These are phyloP conservation scores for Verbascum thapsus DNA, from an alignment of 257 asterid species.

Conservation along the genomic window DNA sequence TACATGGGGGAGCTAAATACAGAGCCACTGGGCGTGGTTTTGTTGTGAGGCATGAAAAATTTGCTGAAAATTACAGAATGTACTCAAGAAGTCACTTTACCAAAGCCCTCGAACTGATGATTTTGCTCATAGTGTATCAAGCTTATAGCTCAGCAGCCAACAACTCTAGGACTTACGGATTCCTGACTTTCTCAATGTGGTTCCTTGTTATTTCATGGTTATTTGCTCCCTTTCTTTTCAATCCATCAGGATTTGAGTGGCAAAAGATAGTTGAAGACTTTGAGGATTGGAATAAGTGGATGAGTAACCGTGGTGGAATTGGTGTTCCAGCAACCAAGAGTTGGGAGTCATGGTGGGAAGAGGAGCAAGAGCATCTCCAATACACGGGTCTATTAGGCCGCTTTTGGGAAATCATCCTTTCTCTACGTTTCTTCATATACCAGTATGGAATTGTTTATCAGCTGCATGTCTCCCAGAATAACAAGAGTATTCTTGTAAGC, in stretches of 20 bases:
- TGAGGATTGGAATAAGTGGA: conserved; percentile 96
- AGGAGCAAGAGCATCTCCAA: conserved; percentile 89
- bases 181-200: conserved; percentile 77
- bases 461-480: conserved; percentile 59
- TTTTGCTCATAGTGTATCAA: conserved; percentile 66
- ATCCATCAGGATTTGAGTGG: conserved; percentile 97
- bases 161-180: conserved; percentile 30
- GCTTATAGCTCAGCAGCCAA: conserved; percentile 54
- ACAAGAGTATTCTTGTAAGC: conserved; percentile 68
- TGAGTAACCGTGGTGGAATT: conserved; percentile 71
- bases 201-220: conserved; percentile 83
- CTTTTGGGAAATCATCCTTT: conserved; percentile 65
- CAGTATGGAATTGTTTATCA: conserved; percentile 95
- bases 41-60: conserved; percentile 88
- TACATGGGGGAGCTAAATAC: conserved; percentile 95
- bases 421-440: conserved; percentile 78
- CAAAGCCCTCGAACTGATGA: conserved; percentile 76
- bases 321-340: conserved; percentile 91
- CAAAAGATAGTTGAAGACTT: conserved; percentile 95
- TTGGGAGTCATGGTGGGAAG: conserved; percentile 99
- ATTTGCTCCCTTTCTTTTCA: conserved; percentile 89
- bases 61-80: conserved; percentile 92
- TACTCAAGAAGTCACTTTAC: conserved; percentile 94
- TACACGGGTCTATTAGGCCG: conserved; percentile 71
- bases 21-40: conserved; percentile 99